Evolutionary conservation across 805 yeast genomes (phyloP), one percentile per base, ranked within the genome.

Genomic region (Candida sonorensis): DNA sequence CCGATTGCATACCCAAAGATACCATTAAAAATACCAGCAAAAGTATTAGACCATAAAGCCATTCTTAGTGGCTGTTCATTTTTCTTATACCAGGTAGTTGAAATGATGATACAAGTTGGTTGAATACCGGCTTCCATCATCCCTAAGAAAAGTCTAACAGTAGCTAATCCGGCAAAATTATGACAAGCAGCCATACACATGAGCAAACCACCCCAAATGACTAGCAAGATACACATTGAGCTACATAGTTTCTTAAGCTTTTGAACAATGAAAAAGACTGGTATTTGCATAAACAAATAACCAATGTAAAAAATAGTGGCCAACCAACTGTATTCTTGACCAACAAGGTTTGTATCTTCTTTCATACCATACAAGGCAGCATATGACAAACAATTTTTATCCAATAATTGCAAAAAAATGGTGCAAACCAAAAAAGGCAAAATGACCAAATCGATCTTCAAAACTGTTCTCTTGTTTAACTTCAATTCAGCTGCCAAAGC

Each of bases 271-370:
- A 49, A 44, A 27, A 42, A 57, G 29, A 72, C 67, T 2, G 80
- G 79, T 31, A 70, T 57, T 41, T 75, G 79, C 43, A 72, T 73
- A 11, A 62, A 63, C 28, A 81, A 51, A 49, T 80, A 81, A 2
- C 85, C 88, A 25, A 79, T 50, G 46, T 76, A 77, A 42, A 77
- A 77, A 7, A 74, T 66, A 1, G 79, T 64, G n/a, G 79, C 73
- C 11, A 68, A 55, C 77, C 81, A 72, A 30, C 72, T 52, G 45
- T 72, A 67, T 48, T 63, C 56, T 34, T 58, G 57, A 7, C 73
- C 69, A n/a, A 39, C 38, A 50, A 71, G 54, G 18, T 59, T 34
- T 16, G 53, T 53, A 44, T 66, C 72, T 8, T 44, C 42, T 31
- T 56, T 55, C 25, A 71, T 40, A 10, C 73, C 74, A 41, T 66